Evolutionary conservation across 2,329 filamentous ascomycete genomes (phyloP), one percentile per base, ranked within the genome.

Genomic region (Sphaceloma murrayae): DNA sequence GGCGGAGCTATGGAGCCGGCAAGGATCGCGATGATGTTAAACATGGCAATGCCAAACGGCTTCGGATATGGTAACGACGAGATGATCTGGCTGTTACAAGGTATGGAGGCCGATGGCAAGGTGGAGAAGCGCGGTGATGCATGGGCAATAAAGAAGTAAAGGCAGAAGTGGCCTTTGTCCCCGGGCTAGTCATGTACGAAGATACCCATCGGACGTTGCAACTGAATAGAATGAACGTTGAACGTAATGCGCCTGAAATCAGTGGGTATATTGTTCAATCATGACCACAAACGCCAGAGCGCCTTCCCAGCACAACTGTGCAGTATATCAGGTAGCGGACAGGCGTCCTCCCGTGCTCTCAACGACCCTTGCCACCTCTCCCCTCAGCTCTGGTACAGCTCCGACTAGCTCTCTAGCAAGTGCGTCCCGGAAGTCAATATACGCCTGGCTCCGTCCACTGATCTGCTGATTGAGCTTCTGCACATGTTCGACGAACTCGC

Each of bases 1-100:
- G 82, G 86, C 54, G 82, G 82, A 13, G 77, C 82, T 19, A 91
- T 95, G 84, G 80, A 84, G 40, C 67, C 88, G 48, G 72, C 72
- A 45, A 77, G 87, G 59, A 93, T 98, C 52, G 74, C 79, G 6
- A 94, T 88, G 81, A 95, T 96, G 85, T 73, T 98, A 72, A 86
- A 85, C 64, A 89, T 96, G 74, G 74, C 89, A 47, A 78, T 95
- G 43, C 77, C 84, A 0, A 86, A 86, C 9, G 88, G 87, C 2
- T 95, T 94, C 58, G 77, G 85, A 0, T 94, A 86, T 73, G 85
- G 82, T 49, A 85, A 85, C 56, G 88, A 94, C 58, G 88, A 96
- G 64, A 65, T 96, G 49, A 77, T 79, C 55, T 83, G 82, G 60
- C 83, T 95, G 59, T 64, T 96, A 47, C 75, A 68, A 6, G 77